Percentiles rank a stretch among this genome's conserved stretches.
These are phyloP conservation scores for Starmerella ratchasimensis DNA, from an alignment of 805 yeast genomes.

Conservation along the genomic window DNA sequence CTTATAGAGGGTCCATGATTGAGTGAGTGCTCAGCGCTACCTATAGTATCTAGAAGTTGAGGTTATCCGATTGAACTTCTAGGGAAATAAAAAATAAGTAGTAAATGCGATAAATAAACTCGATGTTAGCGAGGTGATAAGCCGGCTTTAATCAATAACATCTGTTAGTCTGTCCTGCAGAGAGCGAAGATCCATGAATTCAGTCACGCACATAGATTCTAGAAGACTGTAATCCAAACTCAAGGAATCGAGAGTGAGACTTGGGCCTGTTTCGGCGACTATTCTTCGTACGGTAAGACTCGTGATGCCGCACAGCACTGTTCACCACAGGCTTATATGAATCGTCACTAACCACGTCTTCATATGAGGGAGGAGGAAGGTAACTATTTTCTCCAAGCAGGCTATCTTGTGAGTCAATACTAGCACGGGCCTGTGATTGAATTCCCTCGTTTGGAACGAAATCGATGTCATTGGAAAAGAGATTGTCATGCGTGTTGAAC, in stretches of 20 bases:
- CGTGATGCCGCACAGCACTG: conserved; percentile 7
- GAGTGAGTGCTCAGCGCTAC: too few relatives aligned
- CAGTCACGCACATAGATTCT: conserved; percentile 13
- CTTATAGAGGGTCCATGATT: too few relatives aligned
- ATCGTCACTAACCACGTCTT: conserved; percentile 13
- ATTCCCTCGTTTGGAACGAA: background rate
- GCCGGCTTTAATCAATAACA: too few relatives aligned
- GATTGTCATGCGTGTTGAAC: background rate
- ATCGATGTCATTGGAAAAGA: background rate
- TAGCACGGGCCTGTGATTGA: background rate
- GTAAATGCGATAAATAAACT: background rate
- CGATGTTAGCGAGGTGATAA: too few relatives aligned
- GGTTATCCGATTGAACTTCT: background rate
- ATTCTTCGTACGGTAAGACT: conserved; percentile 2
- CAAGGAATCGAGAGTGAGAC: conserved; percentile 5
- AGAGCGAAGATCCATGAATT: background rate
- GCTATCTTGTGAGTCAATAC: conserved; percentile 3
- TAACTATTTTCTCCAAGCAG: background rate
- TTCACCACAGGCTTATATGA: background rate
- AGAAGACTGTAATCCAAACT: conserved; percentile 38
- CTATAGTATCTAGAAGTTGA: too few relatives aligned
- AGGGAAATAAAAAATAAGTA: background rate
- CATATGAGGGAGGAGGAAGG: conserved; percentile 14
- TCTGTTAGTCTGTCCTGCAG: background rate
- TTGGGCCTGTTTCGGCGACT: conserved; percentile 1